Evolutionary conservation across 1,284 basidiomycete genomes (phyloP), one percentile per base, ranked within the genome.

Genomic region (Gomphus bonarii): DNA sequence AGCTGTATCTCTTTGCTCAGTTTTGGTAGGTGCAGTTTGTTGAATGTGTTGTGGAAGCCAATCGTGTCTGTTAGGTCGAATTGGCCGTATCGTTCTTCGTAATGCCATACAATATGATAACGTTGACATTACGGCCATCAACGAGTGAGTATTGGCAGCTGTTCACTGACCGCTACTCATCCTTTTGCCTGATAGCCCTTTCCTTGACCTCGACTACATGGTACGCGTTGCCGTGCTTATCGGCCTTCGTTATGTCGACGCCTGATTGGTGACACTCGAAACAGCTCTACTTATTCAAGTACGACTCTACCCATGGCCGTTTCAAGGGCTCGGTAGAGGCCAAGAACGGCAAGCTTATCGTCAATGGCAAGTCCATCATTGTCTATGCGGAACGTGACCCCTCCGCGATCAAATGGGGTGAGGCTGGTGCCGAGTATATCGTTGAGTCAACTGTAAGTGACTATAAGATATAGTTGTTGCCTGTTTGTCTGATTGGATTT

Each of bases 231-330:
- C 30, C 3, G 50, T 43, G 72, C 61, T 20, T 56, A 47, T 57
- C n/a, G 49, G 38, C 18, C 11, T 25, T 46, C 14, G 16, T 16
- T 16, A 42, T 1, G 8, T 54, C 6, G 20, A 47, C n/a, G 50
- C 50, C 38, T 38, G 12, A 22, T 28, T 53, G 40, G 28, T 56
- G 51, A 36, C 18, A 54, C 20, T 10, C 18, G 51, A 30, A 40
- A 14, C 60, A 89, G 88, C 85, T 92, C 71, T 97, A 99, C 86
- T 97, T 99, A 95, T 97, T 98, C 91, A 98, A 97, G 82, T 98
- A 88, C 73, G 95, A 98, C 74, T 93, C 94, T 62, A 94, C 95
- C 67, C 95, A 99, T 80, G 92, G 95, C 63, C 85, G 88, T 73
- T 99, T 89, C 85, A 86, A 92, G 72, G 95, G 95, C 62, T 72